Evolutionary conservation across 495 filamentous ascomycete genomes (phyloP).

Genomic region (Collariella sp.): DNA sequence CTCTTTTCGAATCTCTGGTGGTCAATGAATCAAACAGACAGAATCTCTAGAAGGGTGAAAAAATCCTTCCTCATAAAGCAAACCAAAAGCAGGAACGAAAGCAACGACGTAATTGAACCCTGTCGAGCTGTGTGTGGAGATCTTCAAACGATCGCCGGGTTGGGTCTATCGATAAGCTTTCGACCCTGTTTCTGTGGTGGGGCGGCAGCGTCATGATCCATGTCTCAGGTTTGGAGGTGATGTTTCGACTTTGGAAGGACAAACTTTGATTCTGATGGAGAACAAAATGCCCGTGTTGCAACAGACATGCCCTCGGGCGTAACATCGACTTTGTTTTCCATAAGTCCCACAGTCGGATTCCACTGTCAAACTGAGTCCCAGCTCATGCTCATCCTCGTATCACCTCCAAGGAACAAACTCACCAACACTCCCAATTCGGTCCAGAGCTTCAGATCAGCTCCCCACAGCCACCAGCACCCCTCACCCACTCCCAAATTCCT

Average conservation of each 20-base stretch:
- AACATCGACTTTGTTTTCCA: background rate
- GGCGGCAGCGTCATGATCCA: constrained; percentile 3
- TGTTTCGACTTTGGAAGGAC: background rate
- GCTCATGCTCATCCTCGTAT: too few relatives aligned
- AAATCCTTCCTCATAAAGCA: too few relatives aligned
- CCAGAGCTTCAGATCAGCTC: too few relatives aligned
- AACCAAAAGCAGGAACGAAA: background rate
- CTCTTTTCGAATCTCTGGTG: background rate
- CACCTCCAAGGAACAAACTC: too few relatives aligned
- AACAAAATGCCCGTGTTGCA: background rate
- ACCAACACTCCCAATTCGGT: too few relatives aligned
- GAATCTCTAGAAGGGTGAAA: background rate
- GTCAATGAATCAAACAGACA: background rate
- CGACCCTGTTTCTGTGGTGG: background rate
- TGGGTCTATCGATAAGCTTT: background rate
- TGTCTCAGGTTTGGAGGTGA: background rate
- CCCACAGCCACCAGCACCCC: too few relatives aligned
- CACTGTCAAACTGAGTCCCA: too few relatives aligned
- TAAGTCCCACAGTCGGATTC: too few relatives aligned
- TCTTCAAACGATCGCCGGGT: background rate
- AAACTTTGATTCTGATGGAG: background rate
- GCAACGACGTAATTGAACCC: background rate
- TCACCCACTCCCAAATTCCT: too few relatives aligned
- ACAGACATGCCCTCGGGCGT: background rate
- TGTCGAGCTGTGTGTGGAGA: background rate